Evolutionary conservation across 352 stramenopile genomes (phyloP), one percentile per base, ranked within the genome.

Genomic region (Plasmopara halstedii): DNA sequence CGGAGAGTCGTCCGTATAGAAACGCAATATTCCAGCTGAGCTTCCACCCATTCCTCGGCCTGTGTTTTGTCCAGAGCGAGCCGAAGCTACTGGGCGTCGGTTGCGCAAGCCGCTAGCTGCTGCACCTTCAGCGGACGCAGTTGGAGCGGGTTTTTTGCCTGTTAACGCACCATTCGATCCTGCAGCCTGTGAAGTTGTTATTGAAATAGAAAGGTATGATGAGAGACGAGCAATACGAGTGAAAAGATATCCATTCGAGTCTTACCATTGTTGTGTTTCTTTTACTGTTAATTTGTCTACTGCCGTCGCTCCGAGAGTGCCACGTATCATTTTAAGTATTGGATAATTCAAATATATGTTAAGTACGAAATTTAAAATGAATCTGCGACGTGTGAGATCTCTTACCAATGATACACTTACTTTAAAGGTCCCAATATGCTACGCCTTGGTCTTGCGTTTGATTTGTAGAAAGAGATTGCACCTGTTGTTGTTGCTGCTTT

Each of bases 1-100:
- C 17, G 94, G 92, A 50, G 90, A 97, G 70, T 98, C 94, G 70
- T 98, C 92, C 43, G 91, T 97, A 72, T 98, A 98, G 73, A 98
- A 98, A 68, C 94, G 88, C 61, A 98, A 69, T 75, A 98, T 98
- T 53, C 95, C 95, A 43, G 88, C 88, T 56, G 55, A 73, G 69
- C 66, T 90, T 53, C 67, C 83, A 58, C 64, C 82, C 82, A 92
- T 92, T 57, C 80, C 80, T 38, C 80, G 80, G 29, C 80, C 80
- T 8, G 62, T 92, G 67, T 92, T 92, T 48, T 71, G 55, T 27
- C 63, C 70, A 29, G 56, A 63, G 9, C 57, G 44, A 33, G 67
- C 58, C 11, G 57, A 42, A 42, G 67, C 56, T 21, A 77, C 67
- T 18, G 75, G 77, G 40, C 75, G 73, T 44, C 78, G 73, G 71